Conservation (phyloP, 2,329 filamentous ascomycete genomes). For the Botryosphaeria dothidea region DNA sequence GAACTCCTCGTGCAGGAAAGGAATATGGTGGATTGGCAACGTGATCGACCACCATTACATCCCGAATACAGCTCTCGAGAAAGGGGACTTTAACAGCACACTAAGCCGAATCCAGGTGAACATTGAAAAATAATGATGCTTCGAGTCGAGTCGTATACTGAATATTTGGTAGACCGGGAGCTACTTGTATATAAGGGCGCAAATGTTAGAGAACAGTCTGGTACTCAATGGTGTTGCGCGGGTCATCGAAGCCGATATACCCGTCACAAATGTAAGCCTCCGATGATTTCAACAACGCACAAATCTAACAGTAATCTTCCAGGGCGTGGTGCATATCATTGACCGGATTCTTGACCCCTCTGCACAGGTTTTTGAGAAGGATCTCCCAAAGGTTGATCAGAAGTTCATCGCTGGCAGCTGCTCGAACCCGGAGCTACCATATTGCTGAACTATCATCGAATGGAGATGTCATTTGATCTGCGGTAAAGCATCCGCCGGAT, state of each 20-base stretch:
- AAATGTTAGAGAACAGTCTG: background rate
- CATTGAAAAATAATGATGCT: too few relatives aligned
- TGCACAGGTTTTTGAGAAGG: slow-evolving; percentile 28
- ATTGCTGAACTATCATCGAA: too few relatives aligned
- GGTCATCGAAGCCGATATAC: slow-evolving; percentile 11
- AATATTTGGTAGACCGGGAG: background rate
- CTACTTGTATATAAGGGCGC: slow-evolving; percentile 11
- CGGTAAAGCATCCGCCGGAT: too few relatives aligned
- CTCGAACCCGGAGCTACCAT: slow-evolving; percentile 28
- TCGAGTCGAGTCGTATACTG: background rate
- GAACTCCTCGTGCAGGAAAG: background rate
- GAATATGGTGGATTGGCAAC: slow-evolving; percentile 18
- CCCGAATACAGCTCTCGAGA: background rate
- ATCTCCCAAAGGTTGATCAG: slow-evolving; percentile 26
- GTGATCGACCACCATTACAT: slow-evolving; percentile 16
- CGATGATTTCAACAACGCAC: background rate
- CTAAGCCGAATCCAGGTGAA: background rate
- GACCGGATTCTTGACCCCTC: slow-evolving; percentile 29
- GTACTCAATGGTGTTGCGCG: slow-evolving; percentile 5
- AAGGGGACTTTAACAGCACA: background rate
- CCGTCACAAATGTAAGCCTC: slow-evolving; percentile 6
- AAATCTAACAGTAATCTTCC: background rate
- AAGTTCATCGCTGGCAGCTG: slow-evolving; percentile 31
- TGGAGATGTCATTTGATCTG: too few relatives aligned
- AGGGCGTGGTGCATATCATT: slow-evolving; percentile 30